Conservation (phyloP, 1,284 basidiomycete species). For the Ganoderma resinaceum region DNA sequence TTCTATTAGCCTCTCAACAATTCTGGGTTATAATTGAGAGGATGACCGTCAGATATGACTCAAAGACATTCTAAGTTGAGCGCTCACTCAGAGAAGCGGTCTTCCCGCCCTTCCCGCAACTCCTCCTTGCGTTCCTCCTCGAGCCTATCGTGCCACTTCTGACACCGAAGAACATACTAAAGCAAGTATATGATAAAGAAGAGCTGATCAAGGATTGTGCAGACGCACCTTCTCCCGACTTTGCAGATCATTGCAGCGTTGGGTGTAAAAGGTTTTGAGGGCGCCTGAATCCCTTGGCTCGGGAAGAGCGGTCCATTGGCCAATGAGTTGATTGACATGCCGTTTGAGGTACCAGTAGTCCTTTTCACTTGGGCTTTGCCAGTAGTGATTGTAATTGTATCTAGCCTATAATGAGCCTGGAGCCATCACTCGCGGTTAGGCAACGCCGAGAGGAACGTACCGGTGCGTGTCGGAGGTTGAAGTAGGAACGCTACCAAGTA, state of each 20-base stretch:
- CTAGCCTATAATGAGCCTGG: not conserved
- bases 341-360: not conserved
- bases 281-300: not conserved
- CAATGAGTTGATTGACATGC: not conserved
- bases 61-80: not conserved
- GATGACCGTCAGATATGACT: not conserved
- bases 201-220: not conserved
- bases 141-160: constrained; percentile 15
- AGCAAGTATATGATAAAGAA: constrained; percentile 18
- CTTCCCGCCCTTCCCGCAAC: not conserved
- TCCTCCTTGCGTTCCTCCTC: not conserved
- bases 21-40: not conserved
- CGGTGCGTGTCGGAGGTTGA: not conserved
- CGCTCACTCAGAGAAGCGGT: not conserved
- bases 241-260: not conserved
- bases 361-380: no score
- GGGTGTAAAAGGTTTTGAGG: not conserved
- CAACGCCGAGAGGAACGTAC: not conserved
- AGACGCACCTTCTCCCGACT: not conserved
- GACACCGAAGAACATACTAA: constrained; percentile 12
- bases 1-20: not conserved
- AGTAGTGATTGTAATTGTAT: not conserved
- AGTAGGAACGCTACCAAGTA: not conserved
- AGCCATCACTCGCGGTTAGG: not conserved
- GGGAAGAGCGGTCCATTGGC: not conserved